A percentile compares a stretch with the other conserved stretches of the same genome.
These are phyloP conservation scores for Spergularia azorica DNA, from an alignment of 179 eudicot genomes.

Conservation along the genomic window DNA sequence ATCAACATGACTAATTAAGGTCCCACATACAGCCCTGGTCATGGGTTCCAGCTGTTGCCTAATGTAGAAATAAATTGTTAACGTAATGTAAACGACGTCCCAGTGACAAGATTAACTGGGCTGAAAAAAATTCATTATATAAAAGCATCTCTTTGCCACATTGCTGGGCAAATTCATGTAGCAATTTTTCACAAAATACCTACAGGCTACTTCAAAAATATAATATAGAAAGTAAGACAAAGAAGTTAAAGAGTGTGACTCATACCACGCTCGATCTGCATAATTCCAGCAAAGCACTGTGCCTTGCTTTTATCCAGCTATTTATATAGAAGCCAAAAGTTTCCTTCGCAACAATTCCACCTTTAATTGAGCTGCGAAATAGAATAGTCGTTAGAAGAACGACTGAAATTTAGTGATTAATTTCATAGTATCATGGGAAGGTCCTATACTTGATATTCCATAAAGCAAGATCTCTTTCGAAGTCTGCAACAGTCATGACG, in stretches of 20 bases:
- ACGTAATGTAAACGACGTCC: too few relatives aligned
- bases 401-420: background rate
- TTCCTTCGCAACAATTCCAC: constrained; percentile 84
- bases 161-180: too few relatives aligned
- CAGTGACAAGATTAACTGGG: too few relatives aligned
- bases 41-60: too few relatives aligned
- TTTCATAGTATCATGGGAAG: background rate
- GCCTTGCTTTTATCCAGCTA: constrained; percentile 87
- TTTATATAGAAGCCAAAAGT: constrained; percentile 68
- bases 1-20: too few relatives aligned
- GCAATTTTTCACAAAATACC: background rate
- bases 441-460: constrained; percentile 77
- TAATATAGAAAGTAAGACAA: background rate
- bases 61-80: too few relatives aligned
- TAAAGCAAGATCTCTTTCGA: constrained; percentile 73
- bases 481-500: constrained; percentile 77
- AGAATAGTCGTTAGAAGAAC: background rate
- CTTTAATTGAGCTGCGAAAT: constrained; percentile 57
- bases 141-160: too few relatives aligned
- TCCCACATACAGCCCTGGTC: too few relatives aligned
- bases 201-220: background rate
- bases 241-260: constrained; percentile 13
- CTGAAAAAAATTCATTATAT: too few relatives aligned
- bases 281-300: constrained; percentile 68
- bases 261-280: constrained; percentile 70